Conservation (phyloP, 345 rosid species). For the Citrus inodora region DNA sequence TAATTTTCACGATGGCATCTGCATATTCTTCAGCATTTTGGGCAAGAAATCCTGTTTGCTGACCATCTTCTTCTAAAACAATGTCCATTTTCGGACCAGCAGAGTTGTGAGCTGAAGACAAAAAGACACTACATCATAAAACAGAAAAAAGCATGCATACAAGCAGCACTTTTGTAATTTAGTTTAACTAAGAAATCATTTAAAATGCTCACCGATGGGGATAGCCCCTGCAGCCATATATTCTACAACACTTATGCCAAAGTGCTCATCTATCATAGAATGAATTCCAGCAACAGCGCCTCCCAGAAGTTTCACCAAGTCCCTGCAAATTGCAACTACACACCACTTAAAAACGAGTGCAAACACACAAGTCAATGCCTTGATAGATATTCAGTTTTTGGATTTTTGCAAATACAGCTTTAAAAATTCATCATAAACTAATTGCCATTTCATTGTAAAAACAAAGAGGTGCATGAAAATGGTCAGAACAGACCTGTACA, state of each 20-base stretch:
- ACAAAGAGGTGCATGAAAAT: not conserved
- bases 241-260: constrained; percentile 88
- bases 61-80: constrained; percentile 80
- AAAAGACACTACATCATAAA: not conserved
- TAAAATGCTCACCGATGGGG: constrained; percentile 67
- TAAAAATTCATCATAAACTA: not conserved
- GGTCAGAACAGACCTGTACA: constrained; percentile 58
- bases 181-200: constrained; percentile 1
- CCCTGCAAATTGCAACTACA: constrained; percentile 42
- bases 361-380: too few species aligned
- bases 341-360: not conserved
- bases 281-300: constrained; percentile 79
- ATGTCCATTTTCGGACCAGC: constrained; percentile 98
- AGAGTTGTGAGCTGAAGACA: constrained; percentile 73
- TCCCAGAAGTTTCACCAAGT: constrained; percentile 64
- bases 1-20: constrained; percentile 56
- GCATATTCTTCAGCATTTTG: constrained; percentile 67
- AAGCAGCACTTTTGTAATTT: not conserved
- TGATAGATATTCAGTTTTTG: not conserved
- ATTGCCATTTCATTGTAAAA: constrained; percentile 1
- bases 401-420: not conserved
- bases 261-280: constrained; percentile 87
- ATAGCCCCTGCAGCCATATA: constrained; percentile 96
- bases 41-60: constrained; percentile 84
- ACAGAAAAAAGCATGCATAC: not conserved